Evolutionary conservation across 257 asterid genomes (phyloP), one percentile per base, ranked within the genome.

Genomic region (Rauvolfia tetraphylla): DNA sequence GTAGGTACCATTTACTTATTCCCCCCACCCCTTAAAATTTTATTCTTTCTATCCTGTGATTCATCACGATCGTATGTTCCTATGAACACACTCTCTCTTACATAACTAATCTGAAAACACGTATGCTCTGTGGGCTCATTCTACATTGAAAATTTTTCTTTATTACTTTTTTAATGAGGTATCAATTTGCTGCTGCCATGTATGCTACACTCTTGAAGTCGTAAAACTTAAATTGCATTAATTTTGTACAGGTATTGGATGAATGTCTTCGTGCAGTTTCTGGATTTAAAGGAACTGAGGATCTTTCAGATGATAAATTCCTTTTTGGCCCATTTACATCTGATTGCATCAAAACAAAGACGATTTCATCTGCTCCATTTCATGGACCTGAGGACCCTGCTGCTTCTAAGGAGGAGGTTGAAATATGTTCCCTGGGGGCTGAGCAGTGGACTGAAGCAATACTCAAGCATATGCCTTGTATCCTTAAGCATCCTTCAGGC

Each of bases 251-350:
- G 98, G 90, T 92, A 81, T 80, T 94, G 84, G 98, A 94, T 87
- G 97, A 92, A 85, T 87, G 92, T 82, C 96, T 94, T 80, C 98
- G 98, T 81, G 98, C 98, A 61, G 86, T 91, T 66, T 90, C 97
- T 78, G 96, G 93, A 76, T 94, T 94, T 87, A 89, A 88, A 85
- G 98, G 98, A 81, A 90, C 96, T 74, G 98, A 94, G 84, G 98
- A 94, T 89, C 89, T 87, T 77, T 84, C 94, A 74, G 89, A 87
- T 84, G 97, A 94, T 84, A 92, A 87, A 68, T 81, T 85, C 76
- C 81, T 89, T 78, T 91, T 83, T 81, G 89, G 85, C 81, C 97
- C 98, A 66, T 94, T 94, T 84, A 91, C 90, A 66, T 89, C 97
- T 83, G 98, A 90, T 81, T 90, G 78, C 78, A 85, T 88, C 72